phyloP scores from a whole-genome alignment of 495 filamentous ascomycete species.

The Penicillium angulare region DNA sequence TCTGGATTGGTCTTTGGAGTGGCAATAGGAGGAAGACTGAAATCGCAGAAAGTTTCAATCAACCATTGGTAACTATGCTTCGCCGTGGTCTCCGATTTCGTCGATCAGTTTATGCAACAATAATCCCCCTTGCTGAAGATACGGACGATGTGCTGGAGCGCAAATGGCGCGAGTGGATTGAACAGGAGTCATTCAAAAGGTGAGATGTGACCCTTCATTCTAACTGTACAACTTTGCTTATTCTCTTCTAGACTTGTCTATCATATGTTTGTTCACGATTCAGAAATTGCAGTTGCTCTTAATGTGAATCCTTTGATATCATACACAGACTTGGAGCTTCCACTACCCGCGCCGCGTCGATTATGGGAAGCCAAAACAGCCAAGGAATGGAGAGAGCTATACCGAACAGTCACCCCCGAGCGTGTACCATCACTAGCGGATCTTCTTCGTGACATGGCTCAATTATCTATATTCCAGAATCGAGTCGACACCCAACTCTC shows the following conservation, averaged over 20 bases:
- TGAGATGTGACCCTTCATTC: conserved; percentile 2
- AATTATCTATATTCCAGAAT: conserved; percentile 36
- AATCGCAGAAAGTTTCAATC: conserved; percentile 60
- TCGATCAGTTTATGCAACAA: conserved; percentile 44
- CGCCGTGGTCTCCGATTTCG: conserved; percentile 27
- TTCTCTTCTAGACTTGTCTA: conserved; percentile 49
- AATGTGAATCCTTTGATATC: conserved; percentile 58
- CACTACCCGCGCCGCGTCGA: conserved; percentile 51
- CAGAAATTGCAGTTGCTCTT: conserved; percentile 57
- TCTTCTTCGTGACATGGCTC: conserved; percentile 50
- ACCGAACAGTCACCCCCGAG: conserved; percentile 32
- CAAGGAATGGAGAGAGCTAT: conserved; percentile 54
- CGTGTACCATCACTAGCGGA: conserved; percentile 49
- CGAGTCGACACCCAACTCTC: conserved; percentile 51
- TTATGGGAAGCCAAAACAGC: conserved; percentile 59
- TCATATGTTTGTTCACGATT: conserved; percentile 56
- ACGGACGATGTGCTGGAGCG: conserved; percentile 45
- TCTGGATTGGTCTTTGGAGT: conserved; percentile 65
- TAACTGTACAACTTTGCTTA: not conserved
- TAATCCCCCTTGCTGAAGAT: conserved; percentile 44
- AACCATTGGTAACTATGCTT: conserved; percentile 53
- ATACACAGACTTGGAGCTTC: conserved; percentile 61
- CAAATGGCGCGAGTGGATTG: conserved; percentile 61
- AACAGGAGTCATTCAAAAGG: conserved; percentile 55
- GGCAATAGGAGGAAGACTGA: conserved; percentile 67